Conservation (phyloP, 805 yeast genomes). For the Phaffomyces opuntiae region DNA sequence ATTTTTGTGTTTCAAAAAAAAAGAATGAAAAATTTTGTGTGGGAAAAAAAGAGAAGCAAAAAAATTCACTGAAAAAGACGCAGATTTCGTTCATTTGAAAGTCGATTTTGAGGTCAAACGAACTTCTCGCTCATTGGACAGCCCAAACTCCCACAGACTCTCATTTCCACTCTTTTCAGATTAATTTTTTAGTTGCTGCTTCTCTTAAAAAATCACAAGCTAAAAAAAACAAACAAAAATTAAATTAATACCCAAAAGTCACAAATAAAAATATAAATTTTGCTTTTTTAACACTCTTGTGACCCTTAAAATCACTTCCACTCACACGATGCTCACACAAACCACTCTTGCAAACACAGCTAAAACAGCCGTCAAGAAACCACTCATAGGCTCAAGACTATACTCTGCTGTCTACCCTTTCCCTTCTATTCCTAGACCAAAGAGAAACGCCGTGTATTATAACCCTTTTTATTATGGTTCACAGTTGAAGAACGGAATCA, state of each 20-base stretch:
- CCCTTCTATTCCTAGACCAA: slow-evolving; percentile 52
- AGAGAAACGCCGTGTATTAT: slow-evolving; percentile 45
- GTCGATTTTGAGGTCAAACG: no score
- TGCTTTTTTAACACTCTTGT: slow-evolving; percentile 1
- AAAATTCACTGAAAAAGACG: background rate
- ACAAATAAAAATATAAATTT: no score
- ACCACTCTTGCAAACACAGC: background rate
- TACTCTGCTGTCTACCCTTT: slow-evolving; percentile 30
- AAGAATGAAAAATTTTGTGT: background rate
- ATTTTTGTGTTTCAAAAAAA: background rate
- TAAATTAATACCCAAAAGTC: background rate
- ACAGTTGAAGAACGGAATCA: slow-evolving; percentile 23
- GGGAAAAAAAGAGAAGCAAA: background rate
- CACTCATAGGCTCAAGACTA: slow-evolving; percentile 12
- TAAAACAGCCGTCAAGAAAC: slow-evolving; percentile 1
- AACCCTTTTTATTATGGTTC: slow-evolving; percentile 33
- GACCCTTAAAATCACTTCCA: background rate
- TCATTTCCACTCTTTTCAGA: no score
- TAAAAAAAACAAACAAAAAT: background rate
- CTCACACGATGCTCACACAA: slow-evolving; percentile 7
- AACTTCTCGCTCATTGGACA: no score
- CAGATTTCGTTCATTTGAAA: no score
- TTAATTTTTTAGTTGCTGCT: no score
- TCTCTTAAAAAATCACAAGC: no score
- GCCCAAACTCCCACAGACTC: no score